Evolutionary conservation across 805 yeast genomes (phyloP), one percentile per base, ranked within the genome.

Genomic region (Nakazawaea pomicola): DNA sequence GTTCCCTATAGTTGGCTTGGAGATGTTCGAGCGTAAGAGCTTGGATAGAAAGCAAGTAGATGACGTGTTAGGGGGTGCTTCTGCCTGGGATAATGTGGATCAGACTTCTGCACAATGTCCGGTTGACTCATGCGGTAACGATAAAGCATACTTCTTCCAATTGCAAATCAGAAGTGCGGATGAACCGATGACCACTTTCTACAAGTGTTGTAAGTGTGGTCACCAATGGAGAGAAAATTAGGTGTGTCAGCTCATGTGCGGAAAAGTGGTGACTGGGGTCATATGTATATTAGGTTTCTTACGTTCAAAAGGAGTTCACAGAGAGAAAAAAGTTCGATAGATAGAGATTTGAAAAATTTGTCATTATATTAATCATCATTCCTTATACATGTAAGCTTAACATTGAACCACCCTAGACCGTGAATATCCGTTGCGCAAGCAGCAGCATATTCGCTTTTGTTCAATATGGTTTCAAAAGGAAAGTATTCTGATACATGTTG

Each of bases 141-240:
- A 78, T 50, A 87, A 88, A 62, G 99, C 99, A 0, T 93, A 93
- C 64, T 93, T 87, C 70, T 93, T 90, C 74, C 98, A 93, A 65
- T 68, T 93, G 45, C 99, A 93, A 62, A 93, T 93, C 55, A 74
- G 99, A 63, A 85, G 95, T 47, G 99, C 99, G 2, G 99, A 93
- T 73, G 99, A 93, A 67, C 99, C 99, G 18, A 93, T 93, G 98
- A 93, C 99, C 0, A 91, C 98, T 2, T 93, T 93, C 60, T 91
- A 87, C 62, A 89, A 91, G 62, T 93, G 99, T 67, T 89, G 89
- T 28, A 82, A 78, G 48, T 93, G 99, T 68, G 86, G 87, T 37
- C 76, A 88, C 57, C 95, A 91, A 64, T 93, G 99, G 99, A 83
- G 96, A 65, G 99, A 93, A 55, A 93, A 93, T 55, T 93, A 57